phyloP scores from a whole-genome alignment of 2,329 filamentous ascomycete genomes.

The Trichoderma atrobrunneum region DNA sequence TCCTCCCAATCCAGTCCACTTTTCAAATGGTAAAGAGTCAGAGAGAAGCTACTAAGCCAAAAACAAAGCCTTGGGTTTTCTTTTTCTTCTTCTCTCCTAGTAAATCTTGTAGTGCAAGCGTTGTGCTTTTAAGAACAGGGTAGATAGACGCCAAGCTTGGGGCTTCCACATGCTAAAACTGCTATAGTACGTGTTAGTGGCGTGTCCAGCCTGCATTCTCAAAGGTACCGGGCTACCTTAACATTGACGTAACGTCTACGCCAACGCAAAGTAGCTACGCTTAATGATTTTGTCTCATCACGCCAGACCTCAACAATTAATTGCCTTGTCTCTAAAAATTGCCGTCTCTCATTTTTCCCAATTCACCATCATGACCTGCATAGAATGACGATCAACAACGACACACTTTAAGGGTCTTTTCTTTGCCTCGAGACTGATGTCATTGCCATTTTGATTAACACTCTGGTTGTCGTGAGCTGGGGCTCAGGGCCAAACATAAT shows the following conservation, averaged over 20 bases:
- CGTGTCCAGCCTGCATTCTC: background rate
- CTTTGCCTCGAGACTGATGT: background rate
- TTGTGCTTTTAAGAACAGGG: background rate
- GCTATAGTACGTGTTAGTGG: background rate
- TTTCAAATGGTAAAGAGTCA: background rate
- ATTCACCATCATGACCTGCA: constrained; percentile 3
- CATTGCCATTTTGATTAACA: background rate
- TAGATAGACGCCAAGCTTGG: background rate
- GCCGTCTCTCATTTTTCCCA: background rate
- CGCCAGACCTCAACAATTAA: background rate
- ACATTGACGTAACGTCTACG: constrained; percentile 18
- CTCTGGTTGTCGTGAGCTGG: background rate
- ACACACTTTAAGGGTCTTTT: background rate
- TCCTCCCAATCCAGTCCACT: background rate
- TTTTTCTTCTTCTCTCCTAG: background rate
- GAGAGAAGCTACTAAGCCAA: background rate
- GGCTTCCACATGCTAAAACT: constrained; percentile 2
- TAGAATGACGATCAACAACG: background rate
- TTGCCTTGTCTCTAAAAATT: background rate
- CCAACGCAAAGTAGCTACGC: constrained; percentile 3
- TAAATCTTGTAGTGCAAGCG: background rate
- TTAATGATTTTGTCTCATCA: background rate
- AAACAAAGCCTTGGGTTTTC: background rate
- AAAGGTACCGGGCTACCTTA: background rate
- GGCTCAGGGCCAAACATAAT: background rate